phyloP scores from a whole-genome alignment of 225 moss, liverwort and hornwort species.

The Marchantia paleacea region DNA sequence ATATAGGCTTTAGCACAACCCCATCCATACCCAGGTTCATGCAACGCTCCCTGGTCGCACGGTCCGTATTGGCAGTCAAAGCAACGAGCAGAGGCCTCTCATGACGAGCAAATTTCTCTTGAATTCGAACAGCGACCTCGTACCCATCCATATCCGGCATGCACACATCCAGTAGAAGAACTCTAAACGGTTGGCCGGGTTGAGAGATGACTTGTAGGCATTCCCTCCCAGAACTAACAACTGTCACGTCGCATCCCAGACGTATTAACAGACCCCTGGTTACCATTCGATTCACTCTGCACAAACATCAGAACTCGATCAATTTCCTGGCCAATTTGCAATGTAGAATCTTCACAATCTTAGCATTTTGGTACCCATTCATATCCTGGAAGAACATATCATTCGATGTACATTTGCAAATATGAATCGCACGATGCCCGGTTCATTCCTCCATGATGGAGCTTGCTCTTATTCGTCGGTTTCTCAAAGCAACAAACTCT shows the following conservation, averaged over 20 bases:
- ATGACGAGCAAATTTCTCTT: slow-evolving; percentile 53
- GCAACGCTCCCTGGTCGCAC: slow-evolving; percentile 51
- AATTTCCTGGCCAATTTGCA: too few species aligned
- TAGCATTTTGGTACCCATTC: background rate
- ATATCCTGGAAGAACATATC: too few species aligned
- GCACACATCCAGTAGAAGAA: slow-evolving; percentile 56
- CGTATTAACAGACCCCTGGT: slow-evolving; percentile 58
- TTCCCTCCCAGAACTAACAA: slow-evolving; percentile 54
- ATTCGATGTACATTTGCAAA: too few species aligned
- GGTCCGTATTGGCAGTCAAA: slow-evolving; percentile 56
- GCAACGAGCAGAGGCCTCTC: slow-evolving; percentile 57
- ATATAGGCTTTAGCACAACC: slow-evolving; percentile 59
- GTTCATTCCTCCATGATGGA: too few species aligned
- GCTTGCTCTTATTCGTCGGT: too few species aligned
- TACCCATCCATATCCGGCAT: slow-evolving; percentile 70
- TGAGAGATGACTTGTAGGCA: slow-evolving; percentile 51
- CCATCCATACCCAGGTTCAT: slow-evolving; percentile 60
- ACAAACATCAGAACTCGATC: background rate
- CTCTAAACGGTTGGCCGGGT: slow-evolving; percentile 47
- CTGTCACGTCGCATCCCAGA: slow-evolving; percentile 55
- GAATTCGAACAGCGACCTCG: slow-evolving; percentile 56
- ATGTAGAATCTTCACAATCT: background rate
- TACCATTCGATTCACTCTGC: slow-evolving; percentile 65
- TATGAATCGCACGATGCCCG: too few species aligned
- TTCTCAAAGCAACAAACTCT: too few species aligned